Conservation (phyloP, 163 green algal genomes). For the Scenedesmus sp. region DNA sequence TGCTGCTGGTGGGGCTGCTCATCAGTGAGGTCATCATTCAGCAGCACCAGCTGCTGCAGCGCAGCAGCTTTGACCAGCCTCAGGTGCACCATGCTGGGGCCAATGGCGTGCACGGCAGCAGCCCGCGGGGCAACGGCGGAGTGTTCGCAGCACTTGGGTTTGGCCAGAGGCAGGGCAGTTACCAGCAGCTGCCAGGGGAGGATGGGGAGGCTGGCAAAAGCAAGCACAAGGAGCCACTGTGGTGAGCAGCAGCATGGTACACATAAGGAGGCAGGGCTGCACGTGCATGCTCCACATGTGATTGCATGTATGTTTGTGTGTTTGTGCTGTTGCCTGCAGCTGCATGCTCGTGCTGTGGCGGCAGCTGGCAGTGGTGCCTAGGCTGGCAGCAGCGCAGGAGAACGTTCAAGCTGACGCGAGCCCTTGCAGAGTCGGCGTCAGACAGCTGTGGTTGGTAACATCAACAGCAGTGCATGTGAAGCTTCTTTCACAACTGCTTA, state of each 20-base stretch:
- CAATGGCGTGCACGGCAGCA: not conserved
- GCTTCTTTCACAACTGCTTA: too few species aligned
- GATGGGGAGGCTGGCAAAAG: slow-evolving; percentile 2
- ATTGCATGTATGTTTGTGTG: not conserved
- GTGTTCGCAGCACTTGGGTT: not conserved
- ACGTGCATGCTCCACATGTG: not conserved
- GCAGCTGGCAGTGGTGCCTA: not conserved
- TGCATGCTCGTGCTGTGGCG: not conserved
- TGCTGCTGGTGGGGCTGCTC: slow-evolving; percentile 44
- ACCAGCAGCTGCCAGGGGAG: slow-evolving; percentile 29
- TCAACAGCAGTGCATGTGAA: not conserved
- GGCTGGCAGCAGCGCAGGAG: not conserved
- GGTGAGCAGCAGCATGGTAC: not conserved
- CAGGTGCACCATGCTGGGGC: not conserved
- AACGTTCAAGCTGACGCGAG: not conserved
- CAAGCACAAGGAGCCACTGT: slow-evolving; percentile 12
- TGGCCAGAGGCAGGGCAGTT: not conserved
- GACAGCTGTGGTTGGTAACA: not conserved
- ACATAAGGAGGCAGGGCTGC: not conserved
- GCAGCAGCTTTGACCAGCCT: slow-evolving; percentile 35
- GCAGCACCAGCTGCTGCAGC: slow-evolving; percentile 51
- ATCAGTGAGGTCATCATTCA: slow-evolving; percentile 51
- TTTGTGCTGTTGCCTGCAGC: too few species aligned
- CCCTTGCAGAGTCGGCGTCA: not conserved
- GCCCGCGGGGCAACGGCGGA: not conserved